These are phyloP conservation scores for Lasiosphaeria ovina DNA, from an alignment of 495 filamentous ascomycete genomes.

Conservation along the genomic window DNA sequence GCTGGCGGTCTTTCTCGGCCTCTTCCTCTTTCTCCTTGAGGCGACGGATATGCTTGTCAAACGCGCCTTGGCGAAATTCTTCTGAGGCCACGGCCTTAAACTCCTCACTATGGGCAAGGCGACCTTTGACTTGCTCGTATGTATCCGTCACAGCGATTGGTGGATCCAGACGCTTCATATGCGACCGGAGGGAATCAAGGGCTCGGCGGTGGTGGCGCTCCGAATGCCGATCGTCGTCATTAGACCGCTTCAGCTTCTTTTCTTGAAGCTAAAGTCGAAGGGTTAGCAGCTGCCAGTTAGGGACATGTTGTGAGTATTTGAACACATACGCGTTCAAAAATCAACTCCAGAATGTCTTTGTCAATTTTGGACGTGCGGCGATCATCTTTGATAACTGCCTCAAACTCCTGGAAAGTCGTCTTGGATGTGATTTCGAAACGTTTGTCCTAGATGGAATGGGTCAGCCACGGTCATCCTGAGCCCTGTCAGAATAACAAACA, in stretches of 20 bases:
- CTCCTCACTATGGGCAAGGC: constrained; percentile 77
- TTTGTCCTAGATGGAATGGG: constrained; percentile 62
- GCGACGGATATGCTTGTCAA: constrained; percentile 89
- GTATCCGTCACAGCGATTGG: constrained; percentile 71
- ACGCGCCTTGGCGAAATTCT: constrained; percentile 75
- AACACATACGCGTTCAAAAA: constrained; percentile 67
- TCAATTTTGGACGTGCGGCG: constrained; percentile 81
- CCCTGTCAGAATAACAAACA: constrained; percentile 9
- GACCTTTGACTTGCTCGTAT: constrained; percentile 78
- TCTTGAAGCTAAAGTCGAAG: constrained; percentile 62
- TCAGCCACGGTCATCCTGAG: not conserved
- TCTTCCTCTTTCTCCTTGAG: constrained; percentile 90
- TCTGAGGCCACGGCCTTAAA: constrained; percentile 79
- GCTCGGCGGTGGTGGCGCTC: constrained; percentile 85
- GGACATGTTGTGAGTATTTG: not conserved
- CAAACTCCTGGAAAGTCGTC: constrained; percentile 86
- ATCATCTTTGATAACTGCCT: constrained; percentile 72
- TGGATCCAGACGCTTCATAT: constrained; percentile 90
- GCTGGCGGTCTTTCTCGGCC: constrained; percentile 67
- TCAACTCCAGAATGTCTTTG: constrained; percentile 66
- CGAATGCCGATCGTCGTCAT: constrained; percentile 75
- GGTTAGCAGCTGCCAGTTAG: constrained; percentile 18
- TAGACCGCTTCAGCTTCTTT: constrained; percentile 61
- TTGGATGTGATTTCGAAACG: constrained; percentile 84
- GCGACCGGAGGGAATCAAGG: constrained; percentile 79